phyloP scores from a whole-genome alignment of 2,329 filamentous ascomycete genomes.

The Pseudogymnoascus sp. region DNA sequence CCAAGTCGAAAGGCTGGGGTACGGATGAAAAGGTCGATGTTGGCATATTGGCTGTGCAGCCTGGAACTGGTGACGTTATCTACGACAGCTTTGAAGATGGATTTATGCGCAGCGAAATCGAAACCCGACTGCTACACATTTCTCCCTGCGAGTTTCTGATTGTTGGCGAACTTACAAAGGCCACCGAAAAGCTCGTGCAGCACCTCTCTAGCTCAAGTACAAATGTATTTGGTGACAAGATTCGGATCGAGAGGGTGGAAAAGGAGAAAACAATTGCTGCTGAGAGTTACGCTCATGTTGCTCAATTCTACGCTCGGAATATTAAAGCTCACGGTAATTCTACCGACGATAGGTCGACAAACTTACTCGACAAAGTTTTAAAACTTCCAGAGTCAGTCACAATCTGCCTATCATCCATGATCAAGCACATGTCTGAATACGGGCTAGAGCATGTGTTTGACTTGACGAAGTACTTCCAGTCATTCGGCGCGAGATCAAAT shows the following conservation, averaged over 20 bases:
- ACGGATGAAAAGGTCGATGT: slow-evolving; percentile 91
- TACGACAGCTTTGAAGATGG: slow-evolving; percentile 95
- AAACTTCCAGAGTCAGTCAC: slow-evolving; percentile 78
- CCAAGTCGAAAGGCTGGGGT: slow-evolving; percentile 66
- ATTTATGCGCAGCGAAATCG: slow-evolving; percentile 94
- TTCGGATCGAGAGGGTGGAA: slow-evolving; percentile 70
- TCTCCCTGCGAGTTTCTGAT: slow-evolving; percentile 92
- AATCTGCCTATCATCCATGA: slow-evolving; percentile 93
- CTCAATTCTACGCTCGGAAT: slow-evolving; percentile 85
- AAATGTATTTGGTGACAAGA: slow-evolving; percentile 86
- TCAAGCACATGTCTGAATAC: slow-evolving; percentile 84
- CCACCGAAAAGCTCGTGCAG: slow-evolving; percentile 83
- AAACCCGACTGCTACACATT: slow-evolving; percentile 90
- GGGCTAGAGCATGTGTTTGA: slow-evolving; percentile 93
- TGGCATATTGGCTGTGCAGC: slow-evolving; percentile 88
- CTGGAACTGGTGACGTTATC: slow-evolving; percentile 89
- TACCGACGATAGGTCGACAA: slow-evolving; percentile 48
- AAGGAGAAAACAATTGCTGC: slow-evolving; percentile 75
- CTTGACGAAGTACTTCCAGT: slow-evolving; percentile 92
- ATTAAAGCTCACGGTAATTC: slow-evolving; percentile 52
- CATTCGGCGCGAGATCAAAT: slow-evolving; percentile 86
- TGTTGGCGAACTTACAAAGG: slow-evolving; percentile 80
- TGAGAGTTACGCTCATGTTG: slow-evolving; percentile 80
- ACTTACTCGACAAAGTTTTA: slow-evolving; percentile 77
- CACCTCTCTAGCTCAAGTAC: slow-evolving; percentile 84